These are phyloP conservation scores for Dactylellina cionopaga DNA, from an alignment of 2,329 filamentous ascomycete genomes.

Conservation along the genomic window DNA sequence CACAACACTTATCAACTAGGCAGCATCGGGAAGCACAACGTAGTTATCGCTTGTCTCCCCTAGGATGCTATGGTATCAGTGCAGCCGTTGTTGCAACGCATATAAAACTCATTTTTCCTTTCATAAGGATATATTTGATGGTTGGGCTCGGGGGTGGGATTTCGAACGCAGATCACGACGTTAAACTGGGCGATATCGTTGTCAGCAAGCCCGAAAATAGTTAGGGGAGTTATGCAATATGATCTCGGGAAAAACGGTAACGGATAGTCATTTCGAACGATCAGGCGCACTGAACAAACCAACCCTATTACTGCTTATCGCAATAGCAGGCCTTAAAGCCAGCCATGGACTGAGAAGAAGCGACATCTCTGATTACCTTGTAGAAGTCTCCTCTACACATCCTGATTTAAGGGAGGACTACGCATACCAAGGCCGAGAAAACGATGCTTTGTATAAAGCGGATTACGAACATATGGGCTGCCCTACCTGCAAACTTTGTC, in stretches of 20 bases:
- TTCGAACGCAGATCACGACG: neutral
- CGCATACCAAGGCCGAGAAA: neutral
- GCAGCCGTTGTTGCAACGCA: slow-evolving; percentile 51
- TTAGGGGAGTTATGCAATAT: slow-evolving; percentile 6
- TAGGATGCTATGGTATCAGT: neutral
- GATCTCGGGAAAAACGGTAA: slow-evolving; percentile 12
- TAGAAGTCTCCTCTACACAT: neutral
- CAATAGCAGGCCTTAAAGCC: neutral
- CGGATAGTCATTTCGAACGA: neutral
- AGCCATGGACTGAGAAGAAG: neutral
- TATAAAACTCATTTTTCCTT: slow-evolving; percentile 35
- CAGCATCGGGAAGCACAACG: slow-evolving; percentile 8
- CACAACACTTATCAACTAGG: slow-evolving; percentile 19
- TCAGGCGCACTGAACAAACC: slow-evolving; percentile 4
- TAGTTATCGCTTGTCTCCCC: slow-evolving; percentile 6
- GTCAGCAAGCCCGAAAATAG: neutral
- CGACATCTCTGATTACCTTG: neutral
- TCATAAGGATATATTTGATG: neutral
- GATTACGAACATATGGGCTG: slow-evolving; percentile 4
- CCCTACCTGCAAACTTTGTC: neutral
- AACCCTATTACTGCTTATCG: neutral
- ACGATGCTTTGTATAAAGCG: neutral
- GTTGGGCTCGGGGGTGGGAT: slow-evolving; percentile 20
- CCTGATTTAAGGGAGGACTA: neutral
- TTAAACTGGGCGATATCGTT: slow-evolving; percentile 20